phyloP scores from a whole-genome alignment of 345 rosid species.

The Melaleuca alternifolia region DNA sequence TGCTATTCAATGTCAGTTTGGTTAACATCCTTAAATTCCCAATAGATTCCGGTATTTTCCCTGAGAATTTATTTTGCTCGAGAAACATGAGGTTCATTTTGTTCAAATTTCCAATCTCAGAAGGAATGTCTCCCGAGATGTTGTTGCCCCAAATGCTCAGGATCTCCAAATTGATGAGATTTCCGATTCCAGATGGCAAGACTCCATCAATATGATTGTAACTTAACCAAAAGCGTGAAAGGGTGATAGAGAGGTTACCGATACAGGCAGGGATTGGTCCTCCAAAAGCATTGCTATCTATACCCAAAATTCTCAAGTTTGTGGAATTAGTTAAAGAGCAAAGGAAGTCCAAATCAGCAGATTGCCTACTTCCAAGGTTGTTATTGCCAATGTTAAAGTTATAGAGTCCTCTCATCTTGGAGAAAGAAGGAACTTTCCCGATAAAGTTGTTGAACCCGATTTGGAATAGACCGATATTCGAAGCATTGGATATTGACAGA shows the following conservation, averaged over 20 bases:
- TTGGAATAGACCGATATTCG: neutral
- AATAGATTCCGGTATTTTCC: conserved; percentile 4
- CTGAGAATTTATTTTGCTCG: neutral
- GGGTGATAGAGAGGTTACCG: neutral
- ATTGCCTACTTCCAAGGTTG: neutral
- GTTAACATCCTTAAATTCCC: neutral
- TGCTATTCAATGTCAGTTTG: neutral
- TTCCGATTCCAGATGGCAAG: neutral
- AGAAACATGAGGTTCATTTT: neutral
- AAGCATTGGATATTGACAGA: neutral
- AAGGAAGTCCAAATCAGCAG: conserved; percentile 3
- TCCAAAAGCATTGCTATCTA: neutral
- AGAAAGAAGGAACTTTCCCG: neutral
- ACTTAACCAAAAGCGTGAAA: rapidly evolving
- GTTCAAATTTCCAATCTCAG: neutral
- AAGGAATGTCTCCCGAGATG: conserved; percentile 1
- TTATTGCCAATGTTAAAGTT: neutral
- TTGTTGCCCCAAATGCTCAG: neutral
- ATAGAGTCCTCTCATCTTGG: neutral
- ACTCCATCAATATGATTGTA: neutral
- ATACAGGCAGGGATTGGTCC: neutral
- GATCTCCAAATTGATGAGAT: conserved; percentile 2
- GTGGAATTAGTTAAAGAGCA: neutral
- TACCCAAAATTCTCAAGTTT: rapidly evolving
- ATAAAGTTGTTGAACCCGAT: rapidly evolving